phyloP scores from a whole-genome alignment of 768 basidiomycete genomes.

The Tylopilus balloui region DNA sequence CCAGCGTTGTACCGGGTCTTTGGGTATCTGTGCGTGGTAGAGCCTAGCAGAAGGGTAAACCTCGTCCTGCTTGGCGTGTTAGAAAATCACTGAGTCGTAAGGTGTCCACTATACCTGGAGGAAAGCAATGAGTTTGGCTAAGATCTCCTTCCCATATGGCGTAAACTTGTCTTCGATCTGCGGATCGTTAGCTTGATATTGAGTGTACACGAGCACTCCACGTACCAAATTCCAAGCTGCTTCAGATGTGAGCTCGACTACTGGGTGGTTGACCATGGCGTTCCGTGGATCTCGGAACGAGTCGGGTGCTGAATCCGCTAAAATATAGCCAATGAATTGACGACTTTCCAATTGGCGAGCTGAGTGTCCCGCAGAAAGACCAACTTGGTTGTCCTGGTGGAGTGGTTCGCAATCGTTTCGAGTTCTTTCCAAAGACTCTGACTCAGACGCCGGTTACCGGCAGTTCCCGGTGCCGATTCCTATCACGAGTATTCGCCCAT shows the following conservation, averaged over 20 bases:
- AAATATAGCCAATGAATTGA: background rate
- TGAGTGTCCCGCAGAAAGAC: background rate
- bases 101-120: constrained; percentile 52
- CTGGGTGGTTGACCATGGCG: constrained; percentile 61
- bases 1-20: constrained; percentile 74
- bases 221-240: constrained; percentile 85
- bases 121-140: constrained; percentile 80
- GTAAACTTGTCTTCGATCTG: constrained; percentile 94
- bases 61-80: constrained; percentile 58
- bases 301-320: no score
- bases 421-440: background rate
- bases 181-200: constrained; percentile 4
- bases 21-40: constrained; percentile 78
- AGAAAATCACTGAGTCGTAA: background rate
- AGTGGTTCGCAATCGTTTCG: no score
- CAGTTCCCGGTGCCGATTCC: constrained; percentile 1
- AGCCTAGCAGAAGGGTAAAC: constrained; percentile 74
- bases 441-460: constrained; percentile 10
- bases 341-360: background rate
- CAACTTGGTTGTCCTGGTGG: no score
- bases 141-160: constrained; percentile 78
- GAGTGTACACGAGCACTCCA: constrained; percentile 2
- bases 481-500: background rate
- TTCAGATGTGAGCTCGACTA: constrained; percentile 73
- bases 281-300: background rate